phyloP scores from a whole-genome alignment of 495 filamentous ascomycete genomes.

The Neurospora tetrasperma region DNA sequence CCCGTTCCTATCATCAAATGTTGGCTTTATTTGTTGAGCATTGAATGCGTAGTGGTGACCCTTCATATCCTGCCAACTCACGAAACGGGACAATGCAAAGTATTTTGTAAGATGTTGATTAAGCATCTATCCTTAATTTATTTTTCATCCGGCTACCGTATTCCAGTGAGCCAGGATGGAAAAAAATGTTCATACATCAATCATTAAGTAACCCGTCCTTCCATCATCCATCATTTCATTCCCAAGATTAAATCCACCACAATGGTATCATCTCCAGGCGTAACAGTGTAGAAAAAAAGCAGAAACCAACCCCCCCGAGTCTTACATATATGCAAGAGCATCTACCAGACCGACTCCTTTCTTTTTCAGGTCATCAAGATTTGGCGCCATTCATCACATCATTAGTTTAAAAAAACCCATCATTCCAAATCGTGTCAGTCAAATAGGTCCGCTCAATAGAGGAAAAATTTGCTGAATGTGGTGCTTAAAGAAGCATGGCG shows the following conservation, averaged over 20 bases:
- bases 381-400: not conserved
- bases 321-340: not conserved
- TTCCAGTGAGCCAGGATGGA: not conserved
- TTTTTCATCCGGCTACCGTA: not conserved
- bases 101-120: not conserved
- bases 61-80: not conserved
- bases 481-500: slow-evolving; percentile 20
- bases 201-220: not conserved
- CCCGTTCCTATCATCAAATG: not conserved
- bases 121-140: not conserved
- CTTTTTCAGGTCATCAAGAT: not conserved
- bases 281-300: not conserved
- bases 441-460: not conserved
- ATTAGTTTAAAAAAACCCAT: not conserved
- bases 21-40: not conserved
- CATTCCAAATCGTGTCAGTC: not conserved
- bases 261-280: not conserved
- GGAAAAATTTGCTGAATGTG: not conserved
- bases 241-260: not conserved
- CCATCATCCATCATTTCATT: not conserved
- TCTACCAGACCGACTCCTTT: not conserved
- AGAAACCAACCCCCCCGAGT: not conserved
- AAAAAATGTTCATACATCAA: not conserved
- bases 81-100: not conserved
- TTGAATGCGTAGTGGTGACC: not conserved